A percentile compares a stretch with the other conserved stretches of the same genome.
Evolutionary conservation across 495 filamentous ascomycete genomes (phyloP).

Genomic region (Penicillium bialowiezense): DNA sequence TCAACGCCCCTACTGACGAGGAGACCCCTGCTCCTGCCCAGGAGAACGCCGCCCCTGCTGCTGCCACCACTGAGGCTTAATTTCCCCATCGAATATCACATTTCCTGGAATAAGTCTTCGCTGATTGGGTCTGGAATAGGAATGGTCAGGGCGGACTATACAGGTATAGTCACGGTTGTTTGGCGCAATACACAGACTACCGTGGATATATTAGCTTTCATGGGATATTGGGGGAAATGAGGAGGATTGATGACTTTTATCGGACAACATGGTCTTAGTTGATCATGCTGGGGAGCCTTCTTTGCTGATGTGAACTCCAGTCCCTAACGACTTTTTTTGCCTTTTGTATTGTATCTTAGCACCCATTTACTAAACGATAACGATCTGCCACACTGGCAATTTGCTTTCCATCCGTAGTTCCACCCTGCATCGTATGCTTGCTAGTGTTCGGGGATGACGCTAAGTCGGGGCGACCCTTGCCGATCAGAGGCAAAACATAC

Average conservation of each 20-base stretch:
- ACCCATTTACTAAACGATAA: conserved; percentile 43
- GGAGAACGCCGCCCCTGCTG: conserved; percentile 37
- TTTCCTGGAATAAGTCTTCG: too few relatives aligned
- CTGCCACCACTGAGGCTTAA: conserved; percentile 34
- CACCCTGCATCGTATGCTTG: neutral
- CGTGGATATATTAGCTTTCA: conserved; percentile 18
- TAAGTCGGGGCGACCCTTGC: conserved; percentile 22
- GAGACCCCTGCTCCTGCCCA: conserved; percentile 44
- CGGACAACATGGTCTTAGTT: conserved; percentile 22
- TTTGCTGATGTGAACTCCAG: conserved; percentile 20
- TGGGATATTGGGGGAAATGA: conserved; percentile 9
- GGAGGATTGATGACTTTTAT: conserved; percentile 21
- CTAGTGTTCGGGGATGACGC: conserved; percentile 20
- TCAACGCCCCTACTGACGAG: conserved; percentile 44
- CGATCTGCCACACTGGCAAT: conserved; percentile 17
- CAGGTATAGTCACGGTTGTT: conserved; percentile 16
- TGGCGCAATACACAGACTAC: neutral
- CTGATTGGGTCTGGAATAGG: conserved; percentile 10
- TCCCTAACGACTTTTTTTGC: conserved; percentile 42
- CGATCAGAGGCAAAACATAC: conserved; percentile 24
- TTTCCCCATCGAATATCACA: too few relatives aligned
- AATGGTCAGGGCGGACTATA: conserved; percentile 3
- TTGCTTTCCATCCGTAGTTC: neutral
- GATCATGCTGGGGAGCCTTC: conserved; percentile 21
- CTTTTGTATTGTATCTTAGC: conserved; percentile 50